Evolutionary conservation across 805 yeast species (phyloP), one percentile per base, ranked within the genome.

Genomic region (Tetrapisispora taiwanensis): DNA sequence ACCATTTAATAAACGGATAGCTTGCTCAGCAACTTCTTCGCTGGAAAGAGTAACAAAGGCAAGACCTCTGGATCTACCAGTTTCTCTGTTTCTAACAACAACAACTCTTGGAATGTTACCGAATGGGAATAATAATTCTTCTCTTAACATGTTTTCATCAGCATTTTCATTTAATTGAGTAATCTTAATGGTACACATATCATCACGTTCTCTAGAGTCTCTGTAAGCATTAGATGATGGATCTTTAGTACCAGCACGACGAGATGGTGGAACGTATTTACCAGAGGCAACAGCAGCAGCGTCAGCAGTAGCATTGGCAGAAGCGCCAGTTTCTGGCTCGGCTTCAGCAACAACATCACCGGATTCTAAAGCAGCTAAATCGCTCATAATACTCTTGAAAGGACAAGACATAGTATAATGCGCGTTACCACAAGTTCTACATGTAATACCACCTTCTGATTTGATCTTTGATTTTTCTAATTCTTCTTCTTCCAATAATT

Each of bases 401-500:
- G 98, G 98, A 84, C 99, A 92, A 70, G 83, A 81, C 65, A 87
- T 71, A 35, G 97, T 84, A 76, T 81, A 85, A 74, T 92, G 99
- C 54, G 79, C 83, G 61, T 95, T 96, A 48, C 84, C 84, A 82
- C 99, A 92, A 44, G 75, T 70, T 76, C 97, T 85, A 78, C 98
- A 92, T 55, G 67, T 70, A 52, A 79, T 66, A 36, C 36, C 28
- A 39, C 37, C 28, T 55, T 69, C 72, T 51, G 70, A 69, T 62
- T 66, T 66, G 28, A 49, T 56, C 43, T 66, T 63, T 42, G 68
- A 70, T 56, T 73, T 73, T 49, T 69, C 67, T 36, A 62, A 76
- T 63, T 80, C 83, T 60, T 79, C 80, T 68, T 81, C 79, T 60
- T 80, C 89, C 51, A 75, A 72, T 60, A 81, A 84, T 62, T 81